Conservation (phyloP, 768 basidiomycete species). For the Krasilnikovozyma curviuscula region DNA sequence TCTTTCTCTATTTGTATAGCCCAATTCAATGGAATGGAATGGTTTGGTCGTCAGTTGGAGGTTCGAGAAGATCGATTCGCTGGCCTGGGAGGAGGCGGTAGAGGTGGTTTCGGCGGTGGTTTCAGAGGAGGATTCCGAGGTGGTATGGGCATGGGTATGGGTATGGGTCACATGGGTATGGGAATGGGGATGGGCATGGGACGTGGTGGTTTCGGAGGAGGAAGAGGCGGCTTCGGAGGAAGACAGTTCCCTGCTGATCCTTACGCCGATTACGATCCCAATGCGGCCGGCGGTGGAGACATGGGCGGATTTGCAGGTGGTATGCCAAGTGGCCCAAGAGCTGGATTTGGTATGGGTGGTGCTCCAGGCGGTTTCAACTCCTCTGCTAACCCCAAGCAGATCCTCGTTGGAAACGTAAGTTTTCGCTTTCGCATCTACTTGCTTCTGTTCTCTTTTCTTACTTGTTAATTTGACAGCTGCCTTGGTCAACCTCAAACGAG, state of each 20-base stretch:
- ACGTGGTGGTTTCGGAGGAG: slow-evolving; percentile 52
- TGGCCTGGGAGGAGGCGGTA: slow-evolving; percentile 6
- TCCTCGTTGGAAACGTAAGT: slow-evolving; percentile 94
- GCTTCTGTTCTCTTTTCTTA: neutral
- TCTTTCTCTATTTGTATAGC: slow-evolving; percentile 33
- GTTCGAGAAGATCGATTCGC: slow-evolving; percentile 51
- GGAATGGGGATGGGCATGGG: neutral
- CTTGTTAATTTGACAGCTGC: slow-evolving; percentile 38
- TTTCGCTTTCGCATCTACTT: neutral
- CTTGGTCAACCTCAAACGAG: slow-evolving; percentile 98
- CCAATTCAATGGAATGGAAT: slow-evolving; percentile 95
- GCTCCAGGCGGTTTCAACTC: slow-evolving; percentile 19
- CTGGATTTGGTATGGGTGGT: slow-evolving; percentile 16
- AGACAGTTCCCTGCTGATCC: slow-evolving; percentile 56
- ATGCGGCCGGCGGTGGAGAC: slow-evolving; percentile 33
- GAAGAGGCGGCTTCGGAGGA: slow-evolving; percentile 17
- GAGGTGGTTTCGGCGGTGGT: slow-evolving; percentile 28
- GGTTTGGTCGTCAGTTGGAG: slow-evolving; percentile 88
- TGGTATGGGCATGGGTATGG: slow-evolving; percentile 29
- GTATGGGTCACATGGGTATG: slow-evolving; percentile 19
- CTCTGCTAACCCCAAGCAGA: slow-evolving; percentile 53
- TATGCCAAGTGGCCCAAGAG: slow-evolving; percentile 21
- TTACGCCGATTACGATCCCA: slow-evolving; percentile 85
- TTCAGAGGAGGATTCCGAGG: slow-evolving; percentile 34
- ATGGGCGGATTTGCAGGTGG: slow-evolving; percentile 30